Conservation (phyloP, 495 filamentous ascomycete genomes). For the Sordaria brevicollis region DNA sequence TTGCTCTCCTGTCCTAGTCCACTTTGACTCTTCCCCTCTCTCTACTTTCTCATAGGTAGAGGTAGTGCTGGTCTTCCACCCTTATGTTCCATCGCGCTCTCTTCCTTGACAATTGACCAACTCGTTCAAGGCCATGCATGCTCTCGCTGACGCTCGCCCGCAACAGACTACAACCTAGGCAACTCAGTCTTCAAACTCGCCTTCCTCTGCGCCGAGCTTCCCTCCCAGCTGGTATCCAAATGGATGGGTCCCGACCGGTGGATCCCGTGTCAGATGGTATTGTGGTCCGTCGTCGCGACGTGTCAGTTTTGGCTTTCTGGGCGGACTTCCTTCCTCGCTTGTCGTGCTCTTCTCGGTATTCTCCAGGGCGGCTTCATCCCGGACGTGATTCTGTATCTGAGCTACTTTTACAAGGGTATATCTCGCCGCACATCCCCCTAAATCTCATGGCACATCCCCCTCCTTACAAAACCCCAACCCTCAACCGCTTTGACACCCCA, state of each 20-base stretch:
- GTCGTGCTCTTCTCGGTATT: slow-evolving; percentile 56
- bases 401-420: slow-evolving; percentile 58
- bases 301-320: slow-evolving; percentile 57
- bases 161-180: slow-evolving; percentile 58
- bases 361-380: slow-evolving; percentile 66
- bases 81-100: no score
- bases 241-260: slow-evolving; percentile 73
- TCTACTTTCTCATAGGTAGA: no score
- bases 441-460: no score
- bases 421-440: no score
- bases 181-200: slow-evolving; percentile 62
- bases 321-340: slow-evolving; percentile 50
- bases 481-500: no score
- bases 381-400: slow-evolving; percentile 53
- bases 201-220: slow-evolving; percentile 64
- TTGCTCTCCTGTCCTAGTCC: no score
- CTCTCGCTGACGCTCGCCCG: no score
- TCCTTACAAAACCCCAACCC: no score
- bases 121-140: no score
- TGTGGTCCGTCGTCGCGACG: slow-evolving; percentile 63
- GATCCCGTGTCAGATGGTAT: slow-evolving; percentile 75
- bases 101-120: no score
- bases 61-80: no score
- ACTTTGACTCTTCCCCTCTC: no score
- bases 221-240: slow-evolving; percentile 67